These are phyloP conservation scores for Blastobotrys peoriensis DNA, from an alignment of 805 yeast genomes.

Conservation along the genomic window DNA sequence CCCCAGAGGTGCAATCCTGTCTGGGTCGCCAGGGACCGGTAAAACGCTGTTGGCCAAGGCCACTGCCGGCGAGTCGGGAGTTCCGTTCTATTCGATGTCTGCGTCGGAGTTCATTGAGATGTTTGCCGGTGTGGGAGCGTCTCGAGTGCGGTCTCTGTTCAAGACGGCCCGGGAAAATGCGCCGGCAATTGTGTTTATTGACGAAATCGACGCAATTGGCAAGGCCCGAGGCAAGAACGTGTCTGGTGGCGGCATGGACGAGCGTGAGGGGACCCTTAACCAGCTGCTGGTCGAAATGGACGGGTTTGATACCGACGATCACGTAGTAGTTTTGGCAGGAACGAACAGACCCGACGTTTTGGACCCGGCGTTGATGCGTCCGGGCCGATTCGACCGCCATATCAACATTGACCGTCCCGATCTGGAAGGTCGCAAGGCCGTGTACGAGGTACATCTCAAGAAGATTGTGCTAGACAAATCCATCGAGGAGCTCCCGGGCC, in stretches of 20 bases:
- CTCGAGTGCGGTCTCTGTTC: conserved; percentile 88
- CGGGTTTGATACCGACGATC: conserved; percentile 83
- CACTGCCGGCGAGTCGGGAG: conserved; percentile 95
- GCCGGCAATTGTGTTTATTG: conserved; percentile 85
- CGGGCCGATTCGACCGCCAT: conserved; percentile 92
- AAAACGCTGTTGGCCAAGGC: conserved; percentile 89
- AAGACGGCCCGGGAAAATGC: conserved; percentile 85
- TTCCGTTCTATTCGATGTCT: conserved; percentile 83
- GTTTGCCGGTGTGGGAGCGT: conserved; percentile 96
- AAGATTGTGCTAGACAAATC: conserved; percentile 44
- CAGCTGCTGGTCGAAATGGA: conserved; percentile 94
- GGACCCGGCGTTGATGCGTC: conserved; percentile 85
- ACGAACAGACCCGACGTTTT: conserved; percentile 89
- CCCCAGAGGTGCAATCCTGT: conserved; percentile 89
- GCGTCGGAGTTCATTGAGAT: conserved; percentile 96
- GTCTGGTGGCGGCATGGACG: conserved; percentile 74
- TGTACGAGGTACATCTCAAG: conserved; percentile 71
- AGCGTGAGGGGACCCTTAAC: conserved; percentile 87
- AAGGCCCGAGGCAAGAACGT: conserved; percentile 89
- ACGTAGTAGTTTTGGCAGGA: conserved; percentile 91
- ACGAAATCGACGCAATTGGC: conserved; percentile 95
- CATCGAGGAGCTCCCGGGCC: conserved; percentile 53
- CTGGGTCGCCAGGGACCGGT: conserved; percentile 98
- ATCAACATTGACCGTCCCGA: conserved; percentile 83
- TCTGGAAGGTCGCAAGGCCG: conserved; percentile 80